Evolutionary conservation across 2,329 filamentous ascomycete species (phyloP).

Genomic region (Ustulina deusta): DNA sequence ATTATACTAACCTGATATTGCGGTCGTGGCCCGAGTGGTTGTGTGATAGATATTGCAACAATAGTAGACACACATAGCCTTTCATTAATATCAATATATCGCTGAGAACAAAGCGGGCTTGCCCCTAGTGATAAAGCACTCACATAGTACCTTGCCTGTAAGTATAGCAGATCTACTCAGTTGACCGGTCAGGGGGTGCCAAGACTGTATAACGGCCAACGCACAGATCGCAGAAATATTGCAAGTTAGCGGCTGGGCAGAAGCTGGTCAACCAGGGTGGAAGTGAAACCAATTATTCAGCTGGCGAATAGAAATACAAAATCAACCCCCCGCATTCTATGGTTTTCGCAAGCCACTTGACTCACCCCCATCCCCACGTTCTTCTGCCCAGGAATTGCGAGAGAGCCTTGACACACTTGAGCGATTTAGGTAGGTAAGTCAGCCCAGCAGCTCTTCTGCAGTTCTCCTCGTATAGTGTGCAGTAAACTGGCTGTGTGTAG

Average conservation of each 20-base stretch:
- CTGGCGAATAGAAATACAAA: conserved; percentile 33
- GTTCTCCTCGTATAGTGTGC: not conserved
- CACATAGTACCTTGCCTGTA: too few species aligned
- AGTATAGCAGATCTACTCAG: not conserved
- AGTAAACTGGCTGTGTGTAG: not conserved
- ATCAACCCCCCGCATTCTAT: conserved; percentile 34
- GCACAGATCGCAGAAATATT: conserved; percentile 3
- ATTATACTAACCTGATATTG: not conserved
- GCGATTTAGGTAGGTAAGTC: conserved; percentile 11
- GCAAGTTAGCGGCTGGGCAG: not conserved
- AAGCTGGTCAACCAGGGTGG: not conserved
- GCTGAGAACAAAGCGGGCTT: conserved; percentile 5
- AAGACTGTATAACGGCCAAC: conserved; percentile 10
- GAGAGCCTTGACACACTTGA: conserved; percentile 1
- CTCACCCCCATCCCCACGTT: not conserved
- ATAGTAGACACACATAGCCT: not conserved
- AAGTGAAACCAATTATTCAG: conserved; percentile 9
- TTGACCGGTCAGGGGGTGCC: not conserved
- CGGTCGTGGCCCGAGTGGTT: not conserved
- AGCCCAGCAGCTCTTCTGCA: not conserved
- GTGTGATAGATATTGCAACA: not conserved
- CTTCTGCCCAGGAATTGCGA: not conserved
- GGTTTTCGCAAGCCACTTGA: conserved; percentile 22
- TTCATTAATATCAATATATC: not conserved
- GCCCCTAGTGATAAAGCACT: not conserved